Evolutionary conservation across 257 asterid genomes (phyloP), one percentile per base, ranked within the genome.

Genomic region (Solanum pennellii): DNA sequence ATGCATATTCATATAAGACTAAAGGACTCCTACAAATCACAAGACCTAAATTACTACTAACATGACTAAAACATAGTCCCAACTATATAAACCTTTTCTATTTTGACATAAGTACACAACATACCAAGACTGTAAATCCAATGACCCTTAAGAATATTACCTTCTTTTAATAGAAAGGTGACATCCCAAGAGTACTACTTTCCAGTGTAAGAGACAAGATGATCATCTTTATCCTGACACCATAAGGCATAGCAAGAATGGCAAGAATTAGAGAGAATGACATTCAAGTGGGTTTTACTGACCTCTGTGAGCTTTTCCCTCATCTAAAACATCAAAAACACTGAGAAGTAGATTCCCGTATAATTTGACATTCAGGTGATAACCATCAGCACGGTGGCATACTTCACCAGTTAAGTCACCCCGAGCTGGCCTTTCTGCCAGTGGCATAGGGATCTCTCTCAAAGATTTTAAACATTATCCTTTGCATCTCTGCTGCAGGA

Each of bases 281-380:
- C 29, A 49, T 80, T 47, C 66, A 44, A 69, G 44, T 69, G 82
- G 49, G 74, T 20, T 82, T 86, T 79, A 89, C 95, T 87, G 89
- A 97, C 99, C 98, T 97, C 99, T 62, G 99, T 93, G 88, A 97
- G 99, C 92, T 97, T 94, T 94, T 93, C 99, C 98, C 88, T 97
- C 99, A 84, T 97, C 99, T 90, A 95, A 92, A 91, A 94, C 95
- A 90, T 97, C 99, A 89, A 95, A 97, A 83, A 97, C 94, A 86
- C 99, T 95, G 89, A 93, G 97, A 86, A 97, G 94, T 83, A 97
- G 93, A 89, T 94, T 94, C 96, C 94, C 99, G 88, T 97, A 97
- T 68, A 97, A 88, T 91, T 92, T 94, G 92, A 95, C 98, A 87
- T 95, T 97, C 86, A 97, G 89, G 91, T 93, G 98, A 91, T 94